These are phyloP conservation scores for Talaromyces liani DNA, from an alignment of 495 filamentous ascomycete genomes.

Conservation along the genomic window DNA sequence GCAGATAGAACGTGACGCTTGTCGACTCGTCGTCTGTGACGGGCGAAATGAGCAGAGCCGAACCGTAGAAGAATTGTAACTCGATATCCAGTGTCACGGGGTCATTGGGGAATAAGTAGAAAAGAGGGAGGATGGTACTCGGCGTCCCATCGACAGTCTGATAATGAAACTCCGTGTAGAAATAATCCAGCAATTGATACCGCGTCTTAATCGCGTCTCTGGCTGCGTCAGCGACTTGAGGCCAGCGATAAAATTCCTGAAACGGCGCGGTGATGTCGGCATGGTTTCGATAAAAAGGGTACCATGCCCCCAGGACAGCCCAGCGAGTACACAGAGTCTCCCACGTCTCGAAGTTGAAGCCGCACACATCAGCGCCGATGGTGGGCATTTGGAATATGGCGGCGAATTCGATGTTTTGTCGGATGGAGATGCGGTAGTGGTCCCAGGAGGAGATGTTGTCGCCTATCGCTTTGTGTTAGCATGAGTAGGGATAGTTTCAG, in stretches of 20 bases:
- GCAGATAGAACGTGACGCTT: conserved; percentile 64
- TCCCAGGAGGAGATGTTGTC: conserved; percentile 74
- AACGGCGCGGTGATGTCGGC: conserved; percentile 40
- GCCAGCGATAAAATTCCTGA: conserved; percentile 80
- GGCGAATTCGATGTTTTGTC: conserved; percentile 64
- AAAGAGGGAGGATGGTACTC: conserved; percentile 54
- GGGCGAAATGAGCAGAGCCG: conserved; percentile 61
- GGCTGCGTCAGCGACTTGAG: conserved; percentile 55
- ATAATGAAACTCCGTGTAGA: conserved; percentile 66
- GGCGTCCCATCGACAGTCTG: conserved; percentile 62
- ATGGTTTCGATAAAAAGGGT: conserved; percentile 81
- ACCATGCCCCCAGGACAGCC: conserved; percentile 72
- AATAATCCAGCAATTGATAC: conserved; percentile 72
- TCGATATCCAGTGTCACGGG: conserved; percentile 51
- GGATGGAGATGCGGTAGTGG: conserved; percentile 63
- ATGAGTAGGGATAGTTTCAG: background rate
- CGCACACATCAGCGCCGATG: conserved; percentile 79
- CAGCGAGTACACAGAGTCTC: conserved; percentile 78
- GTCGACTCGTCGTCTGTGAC: conserved; percentile 59
- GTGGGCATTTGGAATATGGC: conserved; percentile 81
- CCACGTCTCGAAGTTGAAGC: conserved; percentile 65
- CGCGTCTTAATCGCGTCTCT: conserved; percentile 66
- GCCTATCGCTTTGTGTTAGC: conserved; percentile 44
- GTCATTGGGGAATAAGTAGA: conserved; percentile 65
- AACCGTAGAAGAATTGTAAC: conserved; percentile 69